These are phyloP conservation scores for Elasticomyces elasticus DNA, from an alignment of 495 filamentous ascomycete species.

Conservation along the genomic window DNA sequence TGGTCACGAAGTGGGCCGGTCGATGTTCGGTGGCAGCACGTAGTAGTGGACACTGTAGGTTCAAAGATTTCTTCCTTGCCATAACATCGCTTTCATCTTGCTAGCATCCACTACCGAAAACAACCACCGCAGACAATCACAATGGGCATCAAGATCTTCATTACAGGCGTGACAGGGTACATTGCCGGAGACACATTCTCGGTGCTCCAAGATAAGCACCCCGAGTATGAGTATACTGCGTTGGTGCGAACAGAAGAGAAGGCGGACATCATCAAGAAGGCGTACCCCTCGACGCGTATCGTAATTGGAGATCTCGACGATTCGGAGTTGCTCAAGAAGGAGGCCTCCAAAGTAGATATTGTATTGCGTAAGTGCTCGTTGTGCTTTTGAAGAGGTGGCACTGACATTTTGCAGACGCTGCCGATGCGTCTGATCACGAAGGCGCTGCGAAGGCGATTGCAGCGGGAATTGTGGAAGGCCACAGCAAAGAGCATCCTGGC, in stretches of 20 bases:
- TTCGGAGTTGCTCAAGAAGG: slow-evolving; percentile 44
- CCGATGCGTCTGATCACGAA: slow-evolving; percentile 29
- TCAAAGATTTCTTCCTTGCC: too few relatives aligned
- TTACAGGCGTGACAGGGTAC: slow-evolving; percentile 54
- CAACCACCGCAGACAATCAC: background rate
- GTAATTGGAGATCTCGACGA: slow-evolving; percentile 51
- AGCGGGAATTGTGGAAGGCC: slow-evolving; percentile 31
- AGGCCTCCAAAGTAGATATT: slow-evolving; percentile 54
- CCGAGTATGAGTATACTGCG: slow-evolving; percentile 54
- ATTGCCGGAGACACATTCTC: slow-evolving; percentile 65
- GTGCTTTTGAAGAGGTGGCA: background rate
- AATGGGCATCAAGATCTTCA: slow-evolving; percentile 25
- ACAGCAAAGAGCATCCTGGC: slow-evolving; percentile 32
- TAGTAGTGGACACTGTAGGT: too few relatives aligned
- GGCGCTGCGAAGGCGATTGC: slow-evolving; percentile 25
- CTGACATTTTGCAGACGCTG: slow-evolving; percentile 19
- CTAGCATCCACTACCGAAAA: too few relatives aligned
- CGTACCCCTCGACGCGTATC: slow-evolving; percentile 46
- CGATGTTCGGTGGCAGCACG: too few relatives aligned
- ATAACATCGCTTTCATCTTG: too few relatives aligned
- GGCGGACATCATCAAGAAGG: slow-evolving; percentile 47
- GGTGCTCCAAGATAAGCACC: slow-evolving; percentile 48
- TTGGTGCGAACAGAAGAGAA: slow-evolving; percentile 62
- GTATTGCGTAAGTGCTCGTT: slow-evolving; percentile 46
- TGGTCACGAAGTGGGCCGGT: background rate